phyloP scores from a whole-genome alignment of 2,329 filamentous ascomycete species.

The Mollisiaceae sp. region DNA sequence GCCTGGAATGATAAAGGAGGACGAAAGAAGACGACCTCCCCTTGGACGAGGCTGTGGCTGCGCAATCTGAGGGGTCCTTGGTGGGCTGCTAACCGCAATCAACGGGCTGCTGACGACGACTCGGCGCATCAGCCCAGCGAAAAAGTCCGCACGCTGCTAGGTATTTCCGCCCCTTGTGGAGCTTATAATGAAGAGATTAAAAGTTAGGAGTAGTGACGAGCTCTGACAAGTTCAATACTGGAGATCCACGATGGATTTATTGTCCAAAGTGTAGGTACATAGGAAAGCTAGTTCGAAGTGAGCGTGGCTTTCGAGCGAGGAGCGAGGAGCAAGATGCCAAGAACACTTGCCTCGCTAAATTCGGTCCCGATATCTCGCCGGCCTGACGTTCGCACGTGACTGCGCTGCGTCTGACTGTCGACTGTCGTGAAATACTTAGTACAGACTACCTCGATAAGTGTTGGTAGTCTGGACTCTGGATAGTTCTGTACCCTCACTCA shows the following conservation, averaged over 20 bases:
- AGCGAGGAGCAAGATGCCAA: no score
- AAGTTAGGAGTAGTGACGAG: no score
- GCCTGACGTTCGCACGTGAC: no score
- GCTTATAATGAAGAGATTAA: background rate
- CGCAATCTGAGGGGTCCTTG: conserved; percentile 21
- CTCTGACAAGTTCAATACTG: background rate
- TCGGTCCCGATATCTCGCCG: no score
- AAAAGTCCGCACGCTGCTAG: conserved; percentile 4
- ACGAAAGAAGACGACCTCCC: background rate
- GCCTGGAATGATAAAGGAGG: conserved; percentile 18
- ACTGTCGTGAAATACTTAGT: no score
- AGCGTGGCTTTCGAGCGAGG: no score
- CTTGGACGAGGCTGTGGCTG: conserved; percentile 2
- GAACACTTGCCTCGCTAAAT: no score
- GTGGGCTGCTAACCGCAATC: conserved; percentile 23
- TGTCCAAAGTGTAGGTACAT: background rate
- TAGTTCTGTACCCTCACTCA: no score
- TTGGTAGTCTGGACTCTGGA: no score
- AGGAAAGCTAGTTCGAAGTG: background rate
- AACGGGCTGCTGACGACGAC: conserved; percentile 21
- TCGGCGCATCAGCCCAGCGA: conserved; percentile 17
- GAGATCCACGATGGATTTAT: conserved; percentile 1
- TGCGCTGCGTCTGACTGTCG: no score
- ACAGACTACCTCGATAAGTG: no score
- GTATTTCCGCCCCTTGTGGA: background rate